Evolutionary conservation across 2,329 filamentous ascomycete genomes (phyloP).

Genomic region (Geosmithia putterillii): DNA sequence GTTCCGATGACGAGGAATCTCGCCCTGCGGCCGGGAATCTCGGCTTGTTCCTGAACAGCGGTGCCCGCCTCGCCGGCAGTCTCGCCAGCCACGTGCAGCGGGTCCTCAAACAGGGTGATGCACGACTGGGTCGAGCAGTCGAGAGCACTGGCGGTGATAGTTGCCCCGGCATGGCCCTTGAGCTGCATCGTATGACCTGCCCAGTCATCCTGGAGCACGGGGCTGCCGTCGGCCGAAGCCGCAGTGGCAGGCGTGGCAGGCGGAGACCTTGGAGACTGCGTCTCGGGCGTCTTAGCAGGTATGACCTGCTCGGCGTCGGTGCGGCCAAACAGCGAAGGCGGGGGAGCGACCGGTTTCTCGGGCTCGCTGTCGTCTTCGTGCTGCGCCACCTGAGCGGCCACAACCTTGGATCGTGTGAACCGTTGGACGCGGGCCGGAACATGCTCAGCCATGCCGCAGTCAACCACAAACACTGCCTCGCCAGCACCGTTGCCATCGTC

Average conservation of each 20-base stretch:
- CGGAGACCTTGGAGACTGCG: constrained; percentile 9
- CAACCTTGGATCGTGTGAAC: constrained; percentile 22
- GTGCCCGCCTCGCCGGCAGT: background rate
- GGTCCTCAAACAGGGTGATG: constrained; percentile 67
- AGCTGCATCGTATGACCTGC: constrained; percentile 24
- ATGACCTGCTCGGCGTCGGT: constrained; percentile 2
- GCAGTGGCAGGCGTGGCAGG: constrained; percentile 13
- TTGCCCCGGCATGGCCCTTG: constrained; percentile 41
- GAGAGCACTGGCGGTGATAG: constrained; percentile 58
- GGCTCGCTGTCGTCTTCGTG: constrained; percentile 5
- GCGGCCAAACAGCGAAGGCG: constrained; percentile 17
- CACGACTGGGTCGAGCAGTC: constrained; percentile 65
- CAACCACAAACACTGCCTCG: constrained; percentile 64
- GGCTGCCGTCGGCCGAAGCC: constrained; percentile 2
- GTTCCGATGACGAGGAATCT: constrained; percentile 77
- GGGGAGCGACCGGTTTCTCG: background rate
- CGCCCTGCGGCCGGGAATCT: constrained; percentile 75
- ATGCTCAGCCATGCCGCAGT: constrained; percentile 55
- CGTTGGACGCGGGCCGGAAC: constrained; percentile 29
- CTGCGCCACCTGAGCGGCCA: too few species aligned
- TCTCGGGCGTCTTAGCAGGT: constrained; percentile 6
- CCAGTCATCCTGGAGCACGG: constrained; percentile 17
- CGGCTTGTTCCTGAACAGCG: constrained; percentile 14
- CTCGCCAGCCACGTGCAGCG: constrained; percentile 27
- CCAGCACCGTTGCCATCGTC: constrained; percentile 67